These are phyloP conservation scores for Toxoplasma gondii DNA, from an alignment of 169 alveolate genomes.

Conservation along the genomic window DNA sequence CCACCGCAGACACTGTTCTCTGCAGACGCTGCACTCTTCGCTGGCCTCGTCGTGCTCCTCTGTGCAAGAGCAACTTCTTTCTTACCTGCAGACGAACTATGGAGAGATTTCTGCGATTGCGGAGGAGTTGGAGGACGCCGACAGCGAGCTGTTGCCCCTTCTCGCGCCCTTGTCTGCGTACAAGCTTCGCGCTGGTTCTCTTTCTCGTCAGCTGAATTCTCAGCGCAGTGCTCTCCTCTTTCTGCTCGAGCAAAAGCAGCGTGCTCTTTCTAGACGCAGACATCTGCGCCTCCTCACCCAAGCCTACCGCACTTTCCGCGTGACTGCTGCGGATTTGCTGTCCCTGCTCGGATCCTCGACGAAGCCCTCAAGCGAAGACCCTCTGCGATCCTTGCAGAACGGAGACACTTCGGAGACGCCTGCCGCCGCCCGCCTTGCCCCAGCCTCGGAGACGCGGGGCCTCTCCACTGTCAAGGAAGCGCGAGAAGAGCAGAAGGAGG, in stretches of 20 bases:
- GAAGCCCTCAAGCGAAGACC: not conserved
- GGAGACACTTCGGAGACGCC: not conserved
- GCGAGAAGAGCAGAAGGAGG: not conserved
- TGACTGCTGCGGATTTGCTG: not conserved
- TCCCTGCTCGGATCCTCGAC: not conserved
- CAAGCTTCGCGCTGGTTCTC: not conserved
- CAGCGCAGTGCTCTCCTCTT: not conserved
- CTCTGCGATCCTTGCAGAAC: not conserved
- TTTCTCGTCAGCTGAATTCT: not conserved
- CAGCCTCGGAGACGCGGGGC: not conserved
- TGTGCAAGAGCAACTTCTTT: not conserved
- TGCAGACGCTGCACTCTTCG: not conserved
- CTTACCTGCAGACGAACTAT: not conserved
- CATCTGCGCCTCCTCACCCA: not conserved
- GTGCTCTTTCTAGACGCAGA: not conserved
- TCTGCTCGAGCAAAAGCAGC: not conserved
- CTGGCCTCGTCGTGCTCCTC: not conserved
- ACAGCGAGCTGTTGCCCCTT: not conserved
- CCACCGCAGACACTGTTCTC: not conserved
- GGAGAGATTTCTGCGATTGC: not conserved
- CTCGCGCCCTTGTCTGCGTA: not conserved
- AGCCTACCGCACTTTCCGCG: not conserved
- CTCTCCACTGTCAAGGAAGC: not conserved
- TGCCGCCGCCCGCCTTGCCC: not conserved
- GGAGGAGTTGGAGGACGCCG: not conserved